Evolutionary conservation across 148 eudicot genomes (phyloP), one percentile per base, ranked within the genome.

Genomic region (Mesembryanthemum crystallinum): DNA sequence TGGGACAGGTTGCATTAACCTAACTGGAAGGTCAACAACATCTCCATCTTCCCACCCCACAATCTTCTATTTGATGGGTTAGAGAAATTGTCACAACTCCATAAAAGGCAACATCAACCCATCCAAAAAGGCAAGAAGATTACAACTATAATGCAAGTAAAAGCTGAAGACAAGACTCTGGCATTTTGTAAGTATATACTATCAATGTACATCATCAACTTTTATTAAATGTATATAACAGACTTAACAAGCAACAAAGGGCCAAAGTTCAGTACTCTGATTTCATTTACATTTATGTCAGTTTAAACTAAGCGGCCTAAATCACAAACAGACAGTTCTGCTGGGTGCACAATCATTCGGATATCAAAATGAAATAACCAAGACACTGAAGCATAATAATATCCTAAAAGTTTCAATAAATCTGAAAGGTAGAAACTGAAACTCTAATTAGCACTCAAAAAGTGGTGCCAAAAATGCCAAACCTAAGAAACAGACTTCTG

Each of bases 21-120:
- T 35, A 29, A 25, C 23, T 58, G 61, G 64, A 69, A 27, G 39
- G 27, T 30, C 70, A 64, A 18, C 42, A 59, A 30, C 20, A 60
- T 61, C 51, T 51, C 23, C 17, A 23, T 35, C 74, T 73, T 61
- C 20, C 64, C 76, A 39, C 7, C 51, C 57, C 10, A 28, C 27
- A 25, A 39, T 21, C 17, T 15, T 51, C 62, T 49, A 61, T 55
- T 17, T 47, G 27, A n/a, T 17, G 28, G 71, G 32, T 39, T 21
- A 15, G 14, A 52, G n/a, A n/a, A 52, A 60, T 49, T 45, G 12
- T 64, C 81, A 78, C 28, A 49, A 52, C 58, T 35, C 58, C 60
- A 64, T 23, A 32, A 67, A 59, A 70, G 59, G 20, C 35, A n/a
- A 30, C 58, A 64, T 72, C 25, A 78, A 6, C 24, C 49, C 47